Base-by-base conservation (phyloP, 192 early-diverging fungal species). In the Entomortierella lignicola region DNA sequence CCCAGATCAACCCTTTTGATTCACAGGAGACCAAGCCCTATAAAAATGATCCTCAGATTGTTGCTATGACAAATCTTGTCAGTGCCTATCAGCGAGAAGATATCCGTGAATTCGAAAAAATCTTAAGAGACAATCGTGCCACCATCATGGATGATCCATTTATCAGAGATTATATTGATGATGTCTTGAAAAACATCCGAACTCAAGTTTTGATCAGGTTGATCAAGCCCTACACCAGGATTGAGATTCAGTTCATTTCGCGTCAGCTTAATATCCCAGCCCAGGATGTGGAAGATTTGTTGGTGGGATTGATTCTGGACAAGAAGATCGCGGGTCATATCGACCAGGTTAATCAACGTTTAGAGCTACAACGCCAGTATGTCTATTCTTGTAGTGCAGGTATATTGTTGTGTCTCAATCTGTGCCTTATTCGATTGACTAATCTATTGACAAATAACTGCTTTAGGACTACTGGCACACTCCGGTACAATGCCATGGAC, bases 11-110 rank as follows among this genome's bases (percentile, higher is more conserved):
- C 75, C 96, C 96, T 0, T 95, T 99, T 69, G 95, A 97, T 74
- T 97, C 96, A 20, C 97, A 96, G 81, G 97, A 99, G 75, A 97
- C 97, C 18, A 96, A 96, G 72, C 93, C 97, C 20, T 98, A 97
- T 82, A 95, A 95, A 65, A 94, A 91, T 77, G 96, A 99, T 69
- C 87, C 89, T 29, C 91, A 96, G 57, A 97, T 99, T 62, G 88
- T 90, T 27, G 94, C 96, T n/a, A 97, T 99, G 90, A 96, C 95
- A 1, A 89, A 92, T 60, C 84, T 99, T 47, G 94, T 99, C 30
- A 89, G 86, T 55, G 95, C 96, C 0, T 99, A 96, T 74, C 96
- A 99, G 72, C 84, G 87, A 8, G 92, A 92, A 63, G 94, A 99
- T 52, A 93, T 98, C 59, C 75, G 83, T 21, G 91, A 93, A 63